Conservation (phyloP, 225 moss, liverwort and hornwort genomes). For the Bryoerythrophyllum caledonicum region DNA sequence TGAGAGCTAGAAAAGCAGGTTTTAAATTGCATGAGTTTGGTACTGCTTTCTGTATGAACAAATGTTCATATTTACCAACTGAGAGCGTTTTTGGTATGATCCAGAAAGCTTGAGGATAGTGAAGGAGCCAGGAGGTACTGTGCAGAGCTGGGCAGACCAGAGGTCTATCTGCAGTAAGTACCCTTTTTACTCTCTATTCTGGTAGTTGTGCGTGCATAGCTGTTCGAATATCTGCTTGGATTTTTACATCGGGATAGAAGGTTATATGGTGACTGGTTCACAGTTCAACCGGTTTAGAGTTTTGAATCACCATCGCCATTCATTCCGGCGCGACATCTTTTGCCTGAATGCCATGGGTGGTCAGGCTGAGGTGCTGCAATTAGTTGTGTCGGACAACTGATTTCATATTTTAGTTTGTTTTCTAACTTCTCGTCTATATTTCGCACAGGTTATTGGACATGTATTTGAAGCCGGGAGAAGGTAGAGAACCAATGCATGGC, state of each 20-base stretch:
- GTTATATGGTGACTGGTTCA: not conserved
- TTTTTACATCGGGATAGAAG: not conserved
- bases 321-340: not conserved
- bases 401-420: constrained; percentile 1
- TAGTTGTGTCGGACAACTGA: not conserved
- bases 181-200: constrained; percentile 15
- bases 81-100: constrained; percentile 18
- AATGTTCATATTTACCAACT: not conserved
- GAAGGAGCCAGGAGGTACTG: constrained; percentile 92
- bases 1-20: not conserved
- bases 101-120: constrained; percentile 94
- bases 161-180: constrained; percentile 84
- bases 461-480: constrained; percentile 94
- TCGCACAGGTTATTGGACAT: constrained; percentile 88
- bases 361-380: constrained; percentile 8
- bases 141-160: constrained; percentile 88
- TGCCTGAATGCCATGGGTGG: constrained; percentile 9
- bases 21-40: not conserved
- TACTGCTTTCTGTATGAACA: not conserved
- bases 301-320: not conserved
- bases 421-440: constrained; percentile 9
- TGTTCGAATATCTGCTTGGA: constrained; percentile 4
- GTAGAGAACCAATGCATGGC: constrained; percentile 90
- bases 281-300: constrained; percentile 8
- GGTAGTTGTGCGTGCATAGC: not conserved